Evolutionary conservation across 2,329 filamentous ascomycete species (phyloP).

Genomic region (Saccharata proteae): DNA sequence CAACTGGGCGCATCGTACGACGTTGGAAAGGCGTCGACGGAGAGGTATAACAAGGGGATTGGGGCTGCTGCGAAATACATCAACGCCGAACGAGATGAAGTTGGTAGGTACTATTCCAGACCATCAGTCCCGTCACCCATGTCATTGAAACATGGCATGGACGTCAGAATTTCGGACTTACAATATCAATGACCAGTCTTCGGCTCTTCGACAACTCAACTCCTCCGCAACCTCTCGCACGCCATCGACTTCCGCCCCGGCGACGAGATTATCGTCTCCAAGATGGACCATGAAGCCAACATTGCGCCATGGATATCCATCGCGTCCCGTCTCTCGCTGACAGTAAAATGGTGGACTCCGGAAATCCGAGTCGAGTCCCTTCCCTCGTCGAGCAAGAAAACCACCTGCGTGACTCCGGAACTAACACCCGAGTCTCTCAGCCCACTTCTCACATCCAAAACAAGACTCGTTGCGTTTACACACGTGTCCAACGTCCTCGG

Average conservation of each 20-base stretch:
- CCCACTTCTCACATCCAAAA: constrained; percentile 48
- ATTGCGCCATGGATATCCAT: constrained; percentile 62
- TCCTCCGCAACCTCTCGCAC: constrained; percentile 54
- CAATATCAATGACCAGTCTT: constrained; percentile 39
- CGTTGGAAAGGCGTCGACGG: constrained; percentile 46
- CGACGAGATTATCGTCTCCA: constrained; percentile 58
- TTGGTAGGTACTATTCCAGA: constrained; percentile 43
- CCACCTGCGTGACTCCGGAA: constrained; percentile 38
- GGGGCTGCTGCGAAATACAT: constrained; percentile 57
- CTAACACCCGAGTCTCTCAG: constrained; percentile 46
- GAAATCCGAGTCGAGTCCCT: constrained; percentile 10
- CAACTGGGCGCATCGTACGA: constrained; percentile 63
- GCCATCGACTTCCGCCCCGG: constrained; percentile 25
- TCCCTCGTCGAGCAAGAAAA: constrained; percentile 13
- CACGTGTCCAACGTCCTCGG: constrained; percentile 65
- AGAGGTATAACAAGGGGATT: constrained; percentile 47
- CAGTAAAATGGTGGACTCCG: constrained; percentile 55
- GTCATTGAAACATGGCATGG: too few relatives aligned
- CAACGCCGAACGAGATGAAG: constrained; percentile 53
- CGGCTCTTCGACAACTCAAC: constrained; percentile 62
- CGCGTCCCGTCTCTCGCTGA: constrained; percentile 47
- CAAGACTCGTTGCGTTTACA: constrained; percentile 59
- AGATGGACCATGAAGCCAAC: constrained; percentile 68
- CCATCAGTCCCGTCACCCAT: not conserved
- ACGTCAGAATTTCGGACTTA: not conserved